Base-by-base conservation (phyloP, 2,329 filamentous ascomycete species). In the Colletotrichum acutatum region DNA sequence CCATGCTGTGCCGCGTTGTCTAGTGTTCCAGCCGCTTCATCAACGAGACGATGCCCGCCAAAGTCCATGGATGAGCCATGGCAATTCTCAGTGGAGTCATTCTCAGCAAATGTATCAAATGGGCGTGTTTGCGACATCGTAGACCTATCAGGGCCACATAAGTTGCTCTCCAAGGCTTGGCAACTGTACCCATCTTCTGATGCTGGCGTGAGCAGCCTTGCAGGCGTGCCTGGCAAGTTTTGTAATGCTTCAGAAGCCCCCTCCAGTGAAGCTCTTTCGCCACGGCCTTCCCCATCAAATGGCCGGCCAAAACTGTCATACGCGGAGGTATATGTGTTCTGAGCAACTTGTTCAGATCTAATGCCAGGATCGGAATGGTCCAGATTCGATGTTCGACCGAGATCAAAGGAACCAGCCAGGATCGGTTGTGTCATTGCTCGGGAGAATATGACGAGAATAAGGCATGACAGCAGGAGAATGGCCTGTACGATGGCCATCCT, bases 401-500 rank as follows among this genome's bases (percentile, higher is more conserved):
- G 26, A 16, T 74, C 71, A 34, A 67, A 74, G 6, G 61, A 68
- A 22, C 56, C 46, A 28, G 68, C 66, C 5, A 68, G 24, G n/a
- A 72, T 72, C 52, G 71, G 71, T 14, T 74, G 71, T 24, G 68
- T 56, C 52, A 72, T 74, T 19, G 68, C 68, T 34, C 71, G 59
- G 14, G 89, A 91, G 80, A 98, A 98, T 49, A 98, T 92, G 26
- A 98, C 94, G 1, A 99, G 88, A 0, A 94, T 92, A 11, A 99
- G 90, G 77, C 95, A 98, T 58, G 96, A 91, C 0, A 98, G 89
- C 6, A 98, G 89, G 9, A 99, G 88, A 5, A 97, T 90, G 58
- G 94, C 95, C 82, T 98, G 97, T 42, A 98, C 90, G 71, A 98
- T 97, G 5, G 94, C 94, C 91, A 98, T 97, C 74, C 96, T 90